Base-by-base conservation (phyloP, 768 basidiomycete species). In the Boletus vinaceobasis region DNA sequence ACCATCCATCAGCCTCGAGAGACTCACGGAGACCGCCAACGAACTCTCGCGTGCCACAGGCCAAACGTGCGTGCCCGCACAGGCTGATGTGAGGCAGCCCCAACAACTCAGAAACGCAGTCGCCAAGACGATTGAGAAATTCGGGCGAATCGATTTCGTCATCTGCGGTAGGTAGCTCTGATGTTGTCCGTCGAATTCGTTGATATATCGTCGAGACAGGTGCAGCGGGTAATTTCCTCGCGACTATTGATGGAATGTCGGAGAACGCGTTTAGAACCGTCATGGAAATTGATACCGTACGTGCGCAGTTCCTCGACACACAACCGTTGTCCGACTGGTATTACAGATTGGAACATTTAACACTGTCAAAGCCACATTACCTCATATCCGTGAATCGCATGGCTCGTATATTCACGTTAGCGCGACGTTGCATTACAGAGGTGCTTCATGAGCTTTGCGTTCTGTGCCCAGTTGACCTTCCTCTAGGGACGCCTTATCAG, bases 211-310 rank as follows among this genome's bases (percentile, higher is more conserved):
- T 39, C 13, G 15, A 26, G 9, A 27, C 65, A 93, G 92, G 92
- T 57, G 94, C 94, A 39, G 96, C 96, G 54, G 96, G 96, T 3
- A 99, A 98, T 75, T 99, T 98, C 74, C 77, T 99, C 29, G 88
- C 88, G 2, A 87, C 93, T 15, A 90, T 96, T 54, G 82, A 84
- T 37, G 82, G 79, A 2, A 79, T 97, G 55, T 93, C 91, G 3
- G 86, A 90, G 67, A 94, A 93, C 65, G 96, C 86, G 2, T 98
- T 98, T 79, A 82, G 77, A 67, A 93, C 94, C 1, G 95, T 98
- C 33, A 78, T 98, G 55, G 91, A 93, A 66, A 98, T 98, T 62
- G 96, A 98, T 71, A 87, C 91, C 10, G 91, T 90, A 65, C 10
- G 82, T 70, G 40, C 17, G 47, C 50, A 44, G 5, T 10, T 38